Evolutionary conservation across 2,329 filamentous ascomycete genomes (phyloP), one percentile per base, ranked within the genome.

Genomic region (Bipolaris cookei): DNA sequence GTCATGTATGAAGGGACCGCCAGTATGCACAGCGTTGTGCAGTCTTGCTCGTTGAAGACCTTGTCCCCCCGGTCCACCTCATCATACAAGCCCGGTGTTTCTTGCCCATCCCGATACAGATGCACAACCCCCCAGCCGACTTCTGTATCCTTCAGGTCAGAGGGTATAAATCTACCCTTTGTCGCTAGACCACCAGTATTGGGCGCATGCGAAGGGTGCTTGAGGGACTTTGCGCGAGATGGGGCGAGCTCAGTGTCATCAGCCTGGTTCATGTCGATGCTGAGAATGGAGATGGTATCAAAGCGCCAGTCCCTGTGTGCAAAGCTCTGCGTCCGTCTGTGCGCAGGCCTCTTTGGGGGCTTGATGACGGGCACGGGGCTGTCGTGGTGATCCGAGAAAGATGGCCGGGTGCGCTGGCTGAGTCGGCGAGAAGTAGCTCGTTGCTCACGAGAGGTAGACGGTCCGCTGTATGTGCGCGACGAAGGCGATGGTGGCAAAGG

Each of bases 1-100:
- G 91, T 91, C 80, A 98, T 89, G 76, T 97, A 98, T 28, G 90
- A 95, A 6, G 95, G 95, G 13, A 99, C 94, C 4, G 94, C 93
- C 25, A 97, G 88, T 62, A 99, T 94, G 75, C 95, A 98, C 14
- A 99, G 78, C 0, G 91, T 96, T 2, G 90, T 95, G 74, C 90
- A 96, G 56, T 91, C 87, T 30, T 87, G 84, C n/a, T 82, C 76
- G 42, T 77, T 77, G 67, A 80, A 79, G 35, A 62, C 58, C 20
- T 65, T 65, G 21, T 54, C 56, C 39, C 73, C 72, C 39, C 68
- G 63, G 42, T 73, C 67, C 46, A 67, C 78, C 60, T 84, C 80
- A 42, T 83, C 80, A 54, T 85, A 81, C 11, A 92, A 78, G 11
- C 81, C 84, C 1, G 86, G 81, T 0, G 88, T 89, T 74, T 96